A percentile compares a stretch with the other conserved stretches of the same genome.
Evolutionary conservation across 129 eudicot species (phyloP).

Genomic region (Lactuca sativa): DNA sequence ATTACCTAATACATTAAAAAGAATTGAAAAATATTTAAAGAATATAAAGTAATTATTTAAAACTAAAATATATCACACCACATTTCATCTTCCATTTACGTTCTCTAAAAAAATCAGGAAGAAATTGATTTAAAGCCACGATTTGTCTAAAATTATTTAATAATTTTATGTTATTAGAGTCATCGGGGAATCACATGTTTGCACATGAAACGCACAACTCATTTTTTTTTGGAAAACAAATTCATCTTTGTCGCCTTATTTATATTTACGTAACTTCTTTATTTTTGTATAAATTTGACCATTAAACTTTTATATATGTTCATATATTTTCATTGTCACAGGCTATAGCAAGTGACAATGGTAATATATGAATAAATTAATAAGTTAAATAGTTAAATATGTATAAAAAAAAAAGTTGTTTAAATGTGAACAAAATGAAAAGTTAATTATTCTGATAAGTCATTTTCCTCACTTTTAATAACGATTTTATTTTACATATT

Average conservation of each 20-base stretch:
- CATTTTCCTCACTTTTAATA: too few species aligned
- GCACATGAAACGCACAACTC: constrained; percentile 6
- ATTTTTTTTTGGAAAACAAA: not conserved
- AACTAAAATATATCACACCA: not conserved
- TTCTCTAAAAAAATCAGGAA: not conserved
- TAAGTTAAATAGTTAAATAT: too few species aligned
- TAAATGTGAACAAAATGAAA: too few species aligned
- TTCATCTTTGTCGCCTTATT: too few species aligned
- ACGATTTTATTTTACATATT: too few species aligned
- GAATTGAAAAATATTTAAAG: not conserved
- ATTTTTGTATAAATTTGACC: not conserved
- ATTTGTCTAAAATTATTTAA: not conserved
- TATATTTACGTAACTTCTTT: not conserved
- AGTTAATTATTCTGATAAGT: too few species aligned
- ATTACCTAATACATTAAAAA: not conserved
- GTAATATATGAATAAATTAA: too few species aligned
- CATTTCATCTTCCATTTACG: too few species aligned
- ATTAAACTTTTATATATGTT: not conserved
- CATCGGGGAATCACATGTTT: constrained; percentile 2
- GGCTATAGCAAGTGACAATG: too few species aligned
- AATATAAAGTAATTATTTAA: not conserved
- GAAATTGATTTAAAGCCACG: not conserved
- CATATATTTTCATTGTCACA: too few species aligned
- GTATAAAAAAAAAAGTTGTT: too few species aligned
- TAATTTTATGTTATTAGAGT: not conserved